Percentiles rank a stretch among this genome's conserved stretches.
Conservation (phyloP, 768 basidiomycete genomes). For the Mycena vitilis region DNA sequence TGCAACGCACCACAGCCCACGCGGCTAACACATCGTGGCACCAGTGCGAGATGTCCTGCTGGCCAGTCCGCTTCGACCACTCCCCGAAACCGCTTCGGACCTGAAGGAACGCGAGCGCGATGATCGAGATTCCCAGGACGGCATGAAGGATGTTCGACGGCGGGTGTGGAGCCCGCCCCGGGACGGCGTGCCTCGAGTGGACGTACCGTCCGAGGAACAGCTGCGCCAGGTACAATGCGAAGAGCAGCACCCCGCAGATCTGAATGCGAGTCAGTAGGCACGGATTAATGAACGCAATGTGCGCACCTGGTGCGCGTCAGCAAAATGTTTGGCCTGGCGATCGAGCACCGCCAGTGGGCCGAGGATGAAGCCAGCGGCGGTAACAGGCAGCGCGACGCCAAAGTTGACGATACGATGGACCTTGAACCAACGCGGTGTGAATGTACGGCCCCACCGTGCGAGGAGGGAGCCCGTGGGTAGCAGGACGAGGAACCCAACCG, state of each 20-base stretch:
- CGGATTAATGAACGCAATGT: background rate
- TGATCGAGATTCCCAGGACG: slow-evolving; percentile 59
- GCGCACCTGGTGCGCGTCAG: slow-evolving; percentile 62
- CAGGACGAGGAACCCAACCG: slow-evolving; percentile 67
- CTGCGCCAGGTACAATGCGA: slow-evolving; percentile 64
- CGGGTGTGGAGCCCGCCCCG: slow-evolving; percentile 53
- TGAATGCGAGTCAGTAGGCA: slow-evolving; percentile 34
- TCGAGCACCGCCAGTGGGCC: slow-evolving; percentile 59
- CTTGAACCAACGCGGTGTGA: slow-evolving; percentile 67
- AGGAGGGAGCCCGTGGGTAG: slow-evolving; percentile 65
- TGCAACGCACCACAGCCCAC: slow-evolving; percentile 57
- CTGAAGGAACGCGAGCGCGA: slow-evolving; percentile 65
- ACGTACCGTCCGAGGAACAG: slow-evolving; percentile 64
- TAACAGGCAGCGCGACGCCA: slow-evolving; percentile 59
- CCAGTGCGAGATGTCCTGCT: slow-evolving; percentile 49
- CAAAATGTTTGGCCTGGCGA: slow-evolving; percentile 56
- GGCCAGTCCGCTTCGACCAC: slow-evolving; percentile 53
- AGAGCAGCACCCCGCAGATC: slow-evolving; percentile 64
- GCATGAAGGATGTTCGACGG: slow-evolving; percentile 69
- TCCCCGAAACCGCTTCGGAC: slow-evolving; percentile 61
- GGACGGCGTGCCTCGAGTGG: slow-evolving; percentile 51
- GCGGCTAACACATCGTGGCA: slow-evolving; percentile 55
- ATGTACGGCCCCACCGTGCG: slow-evolving; percentile 65
- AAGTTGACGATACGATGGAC: slow-evolving; percentile 64
- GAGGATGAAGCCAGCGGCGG: slow-evolving; percentile 60